These are phyloP conservation scores for Mortierella polycephala DNA, from an alignment of 371 early-diverging fungal genomes.

Conservation along the genomic window DNA sequence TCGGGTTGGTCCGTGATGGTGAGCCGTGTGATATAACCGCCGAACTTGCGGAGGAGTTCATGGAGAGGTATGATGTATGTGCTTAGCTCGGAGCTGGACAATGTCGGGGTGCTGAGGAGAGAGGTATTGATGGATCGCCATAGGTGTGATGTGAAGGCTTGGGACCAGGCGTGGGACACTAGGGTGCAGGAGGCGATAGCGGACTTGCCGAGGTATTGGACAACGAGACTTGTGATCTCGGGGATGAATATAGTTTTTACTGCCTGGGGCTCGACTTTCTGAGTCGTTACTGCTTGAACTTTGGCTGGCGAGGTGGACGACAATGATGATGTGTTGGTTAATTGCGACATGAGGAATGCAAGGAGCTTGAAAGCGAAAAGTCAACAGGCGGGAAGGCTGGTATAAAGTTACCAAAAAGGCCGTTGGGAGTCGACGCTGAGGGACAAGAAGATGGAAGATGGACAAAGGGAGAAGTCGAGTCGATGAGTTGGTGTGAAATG, in stretches of 20 bases:
- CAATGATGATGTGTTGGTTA: too few relatives aligned
- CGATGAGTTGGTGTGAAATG: too few relatives aligned
- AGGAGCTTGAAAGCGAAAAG: too few relatives aligned
- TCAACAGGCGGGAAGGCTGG: too few relatives aligned
- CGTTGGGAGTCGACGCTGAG: too few relatives aligned
- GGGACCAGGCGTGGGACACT: conserved; percentile 29
- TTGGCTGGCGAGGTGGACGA: too few relatives aligned
- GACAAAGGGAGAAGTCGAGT: too few relatives aligned
- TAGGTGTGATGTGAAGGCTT: conserved; percentile 14
- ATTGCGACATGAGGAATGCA: too few relatives aligned
- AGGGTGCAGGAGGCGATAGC: conserved; percentile 20
- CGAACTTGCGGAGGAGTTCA: conserved; percentile 6
- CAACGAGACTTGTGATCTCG: conserved; percentile 23
- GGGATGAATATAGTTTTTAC: conserved; percentile 13
- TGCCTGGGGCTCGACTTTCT: neutral
- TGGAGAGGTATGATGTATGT: neutral
- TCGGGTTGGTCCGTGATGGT: conserved; percentile 7
- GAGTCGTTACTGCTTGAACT: too few relatives aligned
- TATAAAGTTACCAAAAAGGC: too few relatives aligned
- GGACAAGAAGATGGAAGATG: too few relatives aligned
- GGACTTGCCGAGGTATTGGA: conserved; percentile 14
- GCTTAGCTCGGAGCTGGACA: neutral
- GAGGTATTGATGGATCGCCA: conserved; percentile 13
- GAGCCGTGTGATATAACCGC: conserved; percentile 17
- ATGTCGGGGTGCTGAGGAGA: neutral